A percentile compares a stretch with the other conserved stretches of the same genome.
phyloP scores from a whole-genome alignment of 78 protist species.

The Ministeria vibrans region DNA sequence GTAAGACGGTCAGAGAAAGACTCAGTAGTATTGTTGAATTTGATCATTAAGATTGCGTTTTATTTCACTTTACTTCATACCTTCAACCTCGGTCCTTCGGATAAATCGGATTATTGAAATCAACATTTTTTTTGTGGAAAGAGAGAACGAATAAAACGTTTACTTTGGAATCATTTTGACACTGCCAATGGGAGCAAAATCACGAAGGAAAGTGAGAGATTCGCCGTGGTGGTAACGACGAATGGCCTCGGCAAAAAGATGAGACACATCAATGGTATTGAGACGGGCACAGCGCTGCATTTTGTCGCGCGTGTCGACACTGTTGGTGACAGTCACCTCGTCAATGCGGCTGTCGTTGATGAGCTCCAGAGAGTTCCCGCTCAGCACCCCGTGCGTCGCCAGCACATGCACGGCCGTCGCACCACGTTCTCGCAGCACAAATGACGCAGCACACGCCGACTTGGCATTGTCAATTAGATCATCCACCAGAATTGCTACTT shows the following conservation, averaged over 20 bases:
- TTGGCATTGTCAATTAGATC: background rate
- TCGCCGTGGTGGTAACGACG: conserved; percentile 79
- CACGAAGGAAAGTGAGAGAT: conserved; percentile 25
- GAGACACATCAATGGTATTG: conserved; percentile 47
- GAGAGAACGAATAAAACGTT: too few relatives aligned
- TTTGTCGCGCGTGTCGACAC: conserved; percentile 63
- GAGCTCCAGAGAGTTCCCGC: background rate
- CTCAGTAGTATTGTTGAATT: too few relatives aligned
- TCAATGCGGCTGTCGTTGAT: background rate
- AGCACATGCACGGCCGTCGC: background rate
- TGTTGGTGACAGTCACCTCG: conserved; percentile 64
- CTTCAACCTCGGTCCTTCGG: too few relatives aligned
- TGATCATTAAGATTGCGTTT: too few relatives aligned
- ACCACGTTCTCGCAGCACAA: background rate
- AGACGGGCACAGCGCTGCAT: conserved; percentile 31
- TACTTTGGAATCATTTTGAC: too few relatives aligned
- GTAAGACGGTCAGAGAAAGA: too few relatives aligned
- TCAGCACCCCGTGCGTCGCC: conserved; percentile 39
- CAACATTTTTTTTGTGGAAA: too few relatives aligned
- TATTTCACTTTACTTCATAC: too few relatives aligned
- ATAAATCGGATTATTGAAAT: too few relatives aligned
- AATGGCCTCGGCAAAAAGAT: conserved; percentile 74
- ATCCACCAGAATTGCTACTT: conserved; percentile 47
- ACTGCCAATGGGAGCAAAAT: too few relatives aligned
- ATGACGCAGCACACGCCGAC: background rate